Evolutionary conservation across 2,329 filamentous ascomycete genomes (phyloP).

Genomic region (Chrysoporthe austroafricana): DNA sequence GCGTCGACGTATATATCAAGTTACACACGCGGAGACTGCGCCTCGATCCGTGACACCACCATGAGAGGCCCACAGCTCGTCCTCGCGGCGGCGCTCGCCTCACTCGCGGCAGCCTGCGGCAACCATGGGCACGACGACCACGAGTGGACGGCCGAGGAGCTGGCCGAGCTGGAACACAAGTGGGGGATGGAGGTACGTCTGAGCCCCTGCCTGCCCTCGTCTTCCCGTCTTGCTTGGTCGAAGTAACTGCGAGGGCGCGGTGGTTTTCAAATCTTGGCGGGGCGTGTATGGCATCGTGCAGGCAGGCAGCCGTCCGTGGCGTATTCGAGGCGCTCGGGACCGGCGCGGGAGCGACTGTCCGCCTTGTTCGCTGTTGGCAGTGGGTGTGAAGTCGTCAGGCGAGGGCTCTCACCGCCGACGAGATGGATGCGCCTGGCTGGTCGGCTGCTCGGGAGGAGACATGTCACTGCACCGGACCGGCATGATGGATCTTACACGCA

Average conservation of each 20-base stretch:
- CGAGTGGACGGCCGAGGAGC: conserved; percentile 54
- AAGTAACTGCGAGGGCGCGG: neutral
- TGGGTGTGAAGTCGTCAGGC: neutral
- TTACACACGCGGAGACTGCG: neutral
- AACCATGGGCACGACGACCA: conserved; percentile 43
- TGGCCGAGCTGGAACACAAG: conserved; percentile 58
- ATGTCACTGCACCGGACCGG: neutral
- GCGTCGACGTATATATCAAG: neutral
- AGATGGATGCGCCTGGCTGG: neutral
- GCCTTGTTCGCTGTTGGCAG: neutral
- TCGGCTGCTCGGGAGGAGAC: neutral
- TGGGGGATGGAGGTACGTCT: conserved; percentile 59
- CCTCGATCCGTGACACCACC: neutral
- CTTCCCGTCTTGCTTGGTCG: conserved; percentile 16
- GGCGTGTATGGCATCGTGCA: neutral
- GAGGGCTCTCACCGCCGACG: neutral
- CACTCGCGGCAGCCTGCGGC: conserved; percentile 39
- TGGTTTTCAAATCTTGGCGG: neutral
- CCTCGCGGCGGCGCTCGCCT: conserved; percentile 29
- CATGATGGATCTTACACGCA: neutral
- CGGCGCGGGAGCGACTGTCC: too few species aligned
- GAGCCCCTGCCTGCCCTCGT: neutral
- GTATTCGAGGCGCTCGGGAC: too few species aligned
- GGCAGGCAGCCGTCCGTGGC: neutral
- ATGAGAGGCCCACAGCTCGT: conserved; percentile 36